phyloP scores from a whole-genome alignment of 805 yeast species.

The Schwanniomyces vanrijiae region DNA sequence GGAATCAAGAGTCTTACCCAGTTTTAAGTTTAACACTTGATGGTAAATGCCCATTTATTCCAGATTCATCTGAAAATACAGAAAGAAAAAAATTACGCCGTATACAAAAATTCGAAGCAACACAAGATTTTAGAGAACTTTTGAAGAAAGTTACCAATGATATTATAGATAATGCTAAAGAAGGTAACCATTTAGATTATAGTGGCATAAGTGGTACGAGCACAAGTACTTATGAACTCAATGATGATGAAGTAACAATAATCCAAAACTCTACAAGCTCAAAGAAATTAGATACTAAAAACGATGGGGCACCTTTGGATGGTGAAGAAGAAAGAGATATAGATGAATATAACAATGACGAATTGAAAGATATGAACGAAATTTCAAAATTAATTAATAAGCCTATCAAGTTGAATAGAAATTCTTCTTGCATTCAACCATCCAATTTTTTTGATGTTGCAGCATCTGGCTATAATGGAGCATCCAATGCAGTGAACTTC shows the following conservation, averaged over 20 bases:
- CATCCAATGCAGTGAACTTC: conserved; percentile 41
- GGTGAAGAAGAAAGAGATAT: conserved; percentile 10
- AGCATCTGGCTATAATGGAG: conserved; percentile 45
- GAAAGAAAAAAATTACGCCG: conserved; percentile 42
- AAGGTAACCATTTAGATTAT: conserved; percentile 14
- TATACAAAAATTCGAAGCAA: conserved; percentile 39
- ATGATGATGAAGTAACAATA: conserved; percentile 16
- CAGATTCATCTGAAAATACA: conserved; percentile 48
- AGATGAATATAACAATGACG: conserved; percentile 10
- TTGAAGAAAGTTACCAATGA: conserved; percentile 35
- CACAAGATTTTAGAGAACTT: conserved; percentile 40
- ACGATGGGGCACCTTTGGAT: conserved; percentile 21
- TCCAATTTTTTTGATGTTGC: conserved; percentile 45
- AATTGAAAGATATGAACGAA: not conserved
- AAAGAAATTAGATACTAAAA: conserved; percentile 20
- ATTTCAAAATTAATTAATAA: conserved; percentile 6
- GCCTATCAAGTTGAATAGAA: conserved; percentile 30
- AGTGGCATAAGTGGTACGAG: conserved; percentile 22
- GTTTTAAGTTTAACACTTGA: conserved; percentile 58
- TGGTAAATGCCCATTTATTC: conserved; percentile 84
- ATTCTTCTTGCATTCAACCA: conserved; percentile 41
- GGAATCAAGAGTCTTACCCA: conserved; percentile 60
- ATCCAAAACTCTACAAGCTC: conserved; percentile 10
- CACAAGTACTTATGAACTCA: conserved; percentile 26
- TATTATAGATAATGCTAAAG: conserved; percentile 27